Evolutionary conservation across 1,139 yeast species (phyloP), one percentile per base, ranked within the genome.

Genomic region (Diutina catenulata): DNA sequence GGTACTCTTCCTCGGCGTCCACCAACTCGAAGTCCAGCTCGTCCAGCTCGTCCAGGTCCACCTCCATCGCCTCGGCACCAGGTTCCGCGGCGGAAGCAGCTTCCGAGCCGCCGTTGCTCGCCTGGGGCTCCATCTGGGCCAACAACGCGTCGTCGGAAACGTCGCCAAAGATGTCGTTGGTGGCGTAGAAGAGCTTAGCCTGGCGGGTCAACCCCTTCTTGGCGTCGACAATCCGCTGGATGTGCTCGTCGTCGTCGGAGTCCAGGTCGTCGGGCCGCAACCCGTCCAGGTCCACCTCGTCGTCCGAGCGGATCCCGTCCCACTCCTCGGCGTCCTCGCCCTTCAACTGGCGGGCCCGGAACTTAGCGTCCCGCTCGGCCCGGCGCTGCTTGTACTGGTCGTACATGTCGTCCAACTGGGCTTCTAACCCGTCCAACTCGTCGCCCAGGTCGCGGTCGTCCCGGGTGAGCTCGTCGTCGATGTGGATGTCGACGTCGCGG

Each of bases 301-400:
- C 57, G 14, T 57, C 67, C 7, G 70, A 74, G 19, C 68, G 24
- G 44, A 88, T 80, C 37, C 97, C 97, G 37, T 79, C 82, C 96
- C 97, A 91, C 45, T 77, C 91, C 44, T 79, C 87, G 45, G 77
- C 78, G 40, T 68, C 82, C 46, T 77, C 87, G 28, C 88, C 94
- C 53, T 97, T 74, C 28, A 83, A 80, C 50, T 72, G 70, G 57
- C 81, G 82, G 20, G 96, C 95, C 45, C 77, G 72, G 51, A 71
- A 76, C 42, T 79, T 81, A 20, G 95, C 83, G 53, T 86, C 87
- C 43, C 77, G 69, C 53, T 84, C 94, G 11, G 88, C 74, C 54
- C 71, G 76, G 49, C 80, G 69, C 45, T 77, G 76, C 56, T 84
- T 84, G 56, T 74, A 87, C 29, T 72, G 68, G 41, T 67, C 63